Percentiles rank a stretch among this genome's conserved stretches.
These are phyloP conservation scores for Buxus sempervirens DNA, from an alignment of 164 flowering plant species.

Conservation along the genomic window DNA sequence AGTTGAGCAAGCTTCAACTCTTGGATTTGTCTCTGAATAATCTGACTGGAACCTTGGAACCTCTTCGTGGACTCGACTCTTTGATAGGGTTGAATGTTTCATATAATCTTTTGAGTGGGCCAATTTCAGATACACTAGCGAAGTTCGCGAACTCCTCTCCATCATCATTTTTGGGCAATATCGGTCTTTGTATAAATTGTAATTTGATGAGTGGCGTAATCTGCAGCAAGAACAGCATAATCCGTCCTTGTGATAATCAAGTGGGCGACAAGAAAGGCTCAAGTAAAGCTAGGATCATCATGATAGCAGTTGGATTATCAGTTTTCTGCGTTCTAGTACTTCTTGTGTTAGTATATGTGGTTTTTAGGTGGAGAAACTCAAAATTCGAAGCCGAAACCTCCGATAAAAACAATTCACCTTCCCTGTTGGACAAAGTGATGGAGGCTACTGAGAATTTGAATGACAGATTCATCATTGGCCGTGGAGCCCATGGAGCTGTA, in stretches of 20 bases:
- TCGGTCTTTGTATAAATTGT: slow-evolving; percentile 54
- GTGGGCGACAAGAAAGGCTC: slow-evolving; percentile 23
- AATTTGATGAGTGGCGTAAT: slow-evolving; percentile 8
- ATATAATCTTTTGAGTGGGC: slow-evolving; percentile 55
- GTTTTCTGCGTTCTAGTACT: slow-evolving; percentile 27
- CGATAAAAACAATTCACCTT: slow-evolving; percentile 42
- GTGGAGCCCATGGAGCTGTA: slow-evolving; percentile 83
- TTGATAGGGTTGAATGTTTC: slow-evolving; percentile 52
- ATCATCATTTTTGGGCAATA: slow-evolving; percentile 59
- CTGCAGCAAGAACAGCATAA: slow-evolving; percentile 18
- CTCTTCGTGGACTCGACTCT: slow-evolving; percentile 31
- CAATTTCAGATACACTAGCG: slow-evolving; percentile 46
- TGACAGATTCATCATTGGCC: slow-evolving; percentile 56
- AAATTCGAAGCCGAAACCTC: slow-evolving; percentile 20
- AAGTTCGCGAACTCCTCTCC: slow-evolving; percentile 40
- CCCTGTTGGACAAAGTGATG: slow-evolving; percentile 50
- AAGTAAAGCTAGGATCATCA: slow-evolving; percentile 21
- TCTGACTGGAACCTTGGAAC: slow-evolving; percentile 51
- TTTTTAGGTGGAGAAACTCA: slow-evolving; percentile 17
- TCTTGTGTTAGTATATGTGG: slow-evolving; percentile 23
- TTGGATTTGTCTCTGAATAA: slow-evolving; percentile 69
- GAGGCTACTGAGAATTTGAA: slow-evolving; percentile 63
- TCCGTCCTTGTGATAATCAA: slow-evolving; percentile 14
- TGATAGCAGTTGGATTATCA: slow-evolving; percentile 43
- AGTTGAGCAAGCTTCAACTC: slow-evolving; percentile 34